These are phyloP conservation scores for Penicillium hordei DNA, from an alignment of 2,329 filamentous ascomycete species.

Conservation along the genomic window DNA sequence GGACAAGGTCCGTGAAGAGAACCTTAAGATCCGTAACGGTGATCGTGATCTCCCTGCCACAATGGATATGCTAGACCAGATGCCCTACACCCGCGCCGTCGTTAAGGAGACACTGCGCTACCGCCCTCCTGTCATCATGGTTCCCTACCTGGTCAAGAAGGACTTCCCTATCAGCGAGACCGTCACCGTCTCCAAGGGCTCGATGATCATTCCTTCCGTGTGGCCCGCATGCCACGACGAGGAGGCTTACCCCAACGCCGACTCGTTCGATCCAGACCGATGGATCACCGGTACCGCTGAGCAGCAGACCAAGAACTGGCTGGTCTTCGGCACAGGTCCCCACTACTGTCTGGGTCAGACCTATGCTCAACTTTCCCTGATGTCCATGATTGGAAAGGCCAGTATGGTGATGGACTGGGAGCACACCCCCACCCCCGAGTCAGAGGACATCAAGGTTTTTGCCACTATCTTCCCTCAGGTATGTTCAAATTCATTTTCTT, in stretches of 20 bases:
- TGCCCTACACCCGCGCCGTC: slow-evolving; percentile 87
- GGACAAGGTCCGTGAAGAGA: slow-evolving; percentile 88
- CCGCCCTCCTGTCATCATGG: slow-evolving; percentile 94
- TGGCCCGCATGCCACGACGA: slow-evolving; percentile 90
- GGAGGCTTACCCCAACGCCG: slow-evolving; percentile 86
- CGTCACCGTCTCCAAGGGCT: slow-evolving; percentile 92
- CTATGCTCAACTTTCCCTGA: slow-evolving; percentile 86
- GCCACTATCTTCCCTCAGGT: slow-evolving; percentile 97
- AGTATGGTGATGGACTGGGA: slow-evolving; percentile 84
- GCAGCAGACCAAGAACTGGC: slow-evolving; percentile 89
- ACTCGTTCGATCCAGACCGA: slow-evolving; percentile 83
- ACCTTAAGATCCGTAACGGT: slow-evolving; percentile 72
- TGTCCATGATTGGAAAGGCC: slow-evolving; percentile 86
- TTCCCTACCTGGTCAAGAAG: slow-evolving; percentile 93
- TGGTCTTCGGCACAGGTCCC: slow-evolving; percentile 92
- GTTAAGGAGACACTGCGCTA: slow-evolving; percentile 90
- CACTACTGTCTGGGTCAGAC: slow-evolving; percentile 96
- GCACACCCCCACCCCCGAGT: slow-evolving; percentile 77
- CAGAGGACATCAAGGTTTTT: slow-evolving; percentile 97
- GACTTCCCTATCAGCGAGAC: slow-evolving; percentile 82
- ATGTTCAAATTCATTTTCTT: slow-evolving; percentile 5
- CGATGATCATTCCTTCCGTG: slow-evolving; percentile 91
- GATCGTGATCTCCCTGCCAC: slow-evolving; percentile 68
- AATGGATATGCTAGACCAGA: slow-evolving; percentile 83
- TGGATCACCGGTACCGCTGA: slow-evolving; percentile 91